These are phyloP conservation scores for Stenogyne calaminthoides DNA, from an alignment of 305 asterid genomes.

Conservation along the genomic window DNA sequence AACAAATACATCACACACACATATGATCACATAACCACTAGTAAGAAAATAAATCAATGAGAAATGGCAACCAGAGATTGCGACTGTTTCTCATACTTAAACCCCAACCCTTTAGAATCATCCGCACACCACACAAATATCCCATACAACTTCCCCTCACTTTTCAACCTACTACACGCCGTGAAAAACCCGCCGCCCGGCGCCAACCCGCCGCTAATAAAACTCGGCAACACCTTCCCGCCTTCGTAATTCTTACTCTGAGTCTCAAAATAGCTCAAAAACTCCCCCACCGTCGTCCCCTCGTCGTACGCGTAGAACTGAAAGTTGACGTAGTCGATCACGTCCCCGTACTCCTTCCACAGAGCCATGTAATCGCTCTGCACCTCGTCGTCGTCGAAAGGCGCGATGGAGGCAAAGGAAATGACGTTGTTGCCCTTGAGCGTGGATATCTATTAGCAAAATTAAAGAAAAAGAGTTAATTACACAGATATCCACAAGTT, in stretches of 20 bases:
- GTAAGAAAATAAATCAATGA: neutral
- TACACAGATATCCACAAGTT: too few species aligned
- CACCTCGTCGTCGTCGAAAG: slow-evolving; percentile 52
- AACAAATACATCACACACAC: too few species aligned
- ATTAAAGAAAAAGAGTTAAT: too few species aligned
- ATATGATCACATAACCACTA: too few species aligned
- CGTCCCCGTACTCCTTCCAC: slow-evolving; percentile 51
- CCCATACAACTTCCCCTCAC: slow-evolving; percentile 56
- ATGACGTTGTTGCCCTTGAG: slow-evolving; percentile 52
- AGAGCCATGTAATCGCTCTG: slow-evolving; percentile 60
- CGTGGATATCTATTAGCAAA: neutral
- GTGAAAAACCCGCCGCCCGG: slow-evolving; percentile 58
- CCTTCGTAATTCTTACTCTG: slow-evolving; percentile 52
- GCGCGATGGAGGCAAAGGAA: slow-evolving; percentile 75
- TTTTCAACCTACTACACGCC: slow-evolving; percentile 50
- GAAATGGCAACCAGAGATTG: slow-evolving; percentile 50
- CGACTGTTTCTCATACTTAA: slow-evolving; percentile 61
- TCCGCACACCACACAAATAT: slow-evolving; percentile 79
- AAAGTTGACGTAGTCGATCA: slow-evolving; percentile 68
- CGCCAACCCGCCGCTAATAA: slow-evolving; percentile 50
- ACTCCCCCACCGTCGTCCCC: slow-evolving; percentile 54
- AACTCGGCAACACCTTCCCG: slow-evolving; percentile 58
- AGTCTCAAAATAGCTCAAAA: slow-evolving; percentile 39
- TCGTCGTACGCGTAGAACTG: slow-evolving; percentile 67
- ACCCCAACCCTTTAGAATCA: slow-evolving; percentile 55